Conservation (phyloP, 345 rosid species). For the Arabidopsis suecica region DNA sequence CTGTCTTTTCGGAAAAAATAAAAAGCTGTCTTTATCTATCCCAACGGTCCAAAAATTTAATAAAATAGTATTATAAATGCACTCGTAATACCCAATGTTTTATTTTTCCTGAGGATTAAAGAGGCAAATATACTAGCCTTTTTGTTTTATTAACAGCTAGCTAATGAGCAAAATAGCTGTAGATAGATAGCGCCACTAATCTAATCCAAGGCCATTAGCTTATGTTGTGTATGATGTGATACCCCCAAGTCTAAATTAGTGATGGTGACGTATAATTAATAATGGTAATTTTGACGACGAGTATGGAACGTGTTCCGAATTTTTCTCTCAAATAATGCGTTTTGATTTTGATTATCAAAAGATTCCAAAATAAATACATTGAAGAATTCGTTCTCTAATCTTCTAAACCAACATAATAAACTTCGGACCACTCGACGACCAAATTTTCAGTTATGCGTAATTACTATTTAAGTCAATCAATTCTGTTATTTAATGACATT, state of each 20-base stretch:
- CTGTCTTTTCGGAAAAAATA: slow-evolving; percentile 31
- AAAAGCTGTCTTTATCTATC: slow-evolving; percentile 31
- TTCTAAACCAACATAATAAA: too few relatives aligned
- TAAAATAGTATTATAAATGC: slow-evolving; percentile 9
- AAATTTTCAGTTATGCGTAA: too few relatives aligned
- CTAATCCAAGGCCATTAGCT: slow-evolving; percentile 21
- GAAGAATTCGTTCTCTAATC: too few relatives aligned
- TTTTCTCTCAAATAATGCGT: too few relatives aligned
- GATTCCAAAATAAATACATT: too few relatives aligned
- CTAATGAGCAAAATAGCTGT: slow-evolving; percentile 21
- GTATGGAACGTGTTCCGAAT: neutral
- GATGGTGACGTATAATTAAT: slow-evolving; percentile 14
- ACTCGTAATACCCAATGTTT: slow-evolving; percentile 13
- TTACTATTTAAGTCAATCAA: too few relatives aligned
- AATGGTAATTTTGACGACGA: neutral
- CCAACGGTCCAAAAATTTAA: slow-evolving; percentile 41
- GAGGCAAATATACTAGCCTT: slow-evolving; percentile 15
- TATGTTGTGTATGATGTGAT: neutral
- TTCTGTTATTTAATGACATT: too few relatives aligned
- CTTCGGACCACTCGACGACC: too few relatives aligned
- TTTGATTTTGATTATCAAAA: too few relatives aligned
- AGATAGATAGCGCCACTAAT: slow-evolving; percentile 30
- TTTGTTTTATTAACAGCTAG: neutral
- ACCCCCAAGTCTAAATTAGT: neutral
- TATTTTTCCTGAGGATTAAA: neutral